Conservation (phyloP, 306 rosid genomes). For the Glycine tomentella region DNA sequence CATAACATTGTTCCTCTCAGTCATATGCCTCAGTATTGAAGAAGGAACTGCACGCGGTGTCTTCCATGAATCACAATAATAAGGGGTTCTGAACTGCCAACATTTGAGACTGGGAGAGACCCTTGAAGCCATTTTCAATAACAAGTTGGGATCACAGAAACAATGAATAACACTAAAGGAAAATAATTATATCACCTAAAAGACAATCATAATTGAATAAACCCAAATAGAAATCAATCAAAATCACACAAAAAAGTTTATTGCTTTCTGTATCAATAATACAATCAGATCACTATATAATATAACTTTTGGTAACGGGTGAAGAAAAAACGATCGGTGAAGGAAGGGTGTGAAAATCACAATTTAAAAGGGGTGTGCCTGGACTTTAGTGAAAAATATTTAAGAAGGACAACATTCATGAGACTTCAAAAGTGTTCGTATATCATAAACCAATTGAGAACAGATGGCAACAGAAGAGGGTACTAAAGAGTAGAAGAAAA, state of each 20-base stretch:
- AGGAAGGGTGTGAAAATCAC: constrained; percentile 6
- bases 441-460: not conserved
- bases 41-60: constrained; percentile 42
- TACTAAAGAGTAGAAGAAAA: constrained; percentile 12
- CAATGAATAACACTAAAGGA: constrained; percentile 22
- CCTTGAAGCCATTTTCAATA: constrained; percentile 55
- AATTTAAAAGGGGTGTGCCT: not conserved
- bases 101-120: constrained; percentile 49
- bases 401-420: no score
- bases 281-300: constrained; percentile 24
- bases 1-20: constrained; percentile 25
- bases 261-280: constrained; percentile 12
- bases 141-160: constrained; percentile 29
- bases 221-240: constrained; percentile 7
- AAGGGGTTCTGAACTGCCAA: constrained; percentile 47
- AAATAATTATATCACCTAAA: not conserved
- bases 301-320: no score
- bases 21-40: not conserved
- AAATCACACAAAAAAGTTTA: constrained; percentile 4
- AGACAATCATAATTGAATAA: constrained; percentile 3
- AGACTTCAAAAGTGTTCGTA: no score
- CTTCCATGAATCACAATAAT: constrained; percentile 43
- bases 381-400: not conserved
- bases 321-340: not conserved
- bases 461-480: constrained; percentile 8